Evolutionary conservation across 768 basidiomycete genomes (phyloP), one percentile per base, ranked within the genome.

Genomic region (Lyophyllum decastes): DNA sequence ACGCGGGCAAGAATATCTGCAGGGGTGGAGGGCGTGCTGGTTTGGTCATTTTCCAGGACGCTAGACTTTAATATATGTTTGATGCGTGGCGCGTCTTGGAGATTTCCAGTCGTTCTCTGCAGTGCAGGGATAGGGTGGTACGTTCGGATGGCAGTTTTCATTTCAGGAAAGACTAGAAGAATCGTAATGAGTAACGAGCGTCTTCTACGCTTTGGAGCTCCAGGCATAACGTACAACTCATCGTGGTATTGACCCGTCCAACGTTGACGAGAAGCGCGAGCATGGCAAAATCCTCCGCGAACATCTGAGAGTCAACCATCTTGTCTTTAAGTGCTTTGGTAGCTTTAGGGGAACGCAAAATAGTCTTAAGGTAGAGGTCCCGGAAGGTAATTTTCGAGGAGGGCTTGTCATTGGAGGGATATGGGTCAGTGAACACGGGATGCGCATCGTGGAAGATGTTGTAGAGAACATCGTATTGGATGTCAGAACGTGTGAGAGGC

Each of bases 381-480:
- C 83, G 82, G 73, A 92, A 93, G 50, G 78, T 70, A 65, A 83
- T 54, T 72, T 79, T 74, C 62, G 59, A 57, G 21, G 59, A 38
- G 52, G 64, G 43, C 55, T 56, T 49, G 51, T 62, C 56, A 51
- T 61, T 17, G 57, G 56, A 60, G 43, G 67, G 53, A 54, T 73
- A 76, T 22, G 81, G 80, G 67, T 80, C 72, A 49, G 82, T 79
- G 66, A 84, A 84, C 49, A 78, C 89, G 54, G 77, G 69, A 2
- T 80, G 80, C 27, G 76, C 73, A 75, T 95, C 86, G 58, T 79
- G 78, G 74, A 95, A 96, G 65, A 95, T 84, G 71, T 78, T 75
- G 63, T 86, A 67, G 54, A 96, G 86, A 51, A 95, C 81, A 74
- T 94, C 91, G 71, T 85, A 88, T 72, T 92, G 89, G 46, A 91